Percentiles rank a stretch among this genome's conserved stretches.
phyloP scores from a whole-genome alignment of 2,329 filamentous ascomycete species.

The Talaromyces sp. region DNA sequence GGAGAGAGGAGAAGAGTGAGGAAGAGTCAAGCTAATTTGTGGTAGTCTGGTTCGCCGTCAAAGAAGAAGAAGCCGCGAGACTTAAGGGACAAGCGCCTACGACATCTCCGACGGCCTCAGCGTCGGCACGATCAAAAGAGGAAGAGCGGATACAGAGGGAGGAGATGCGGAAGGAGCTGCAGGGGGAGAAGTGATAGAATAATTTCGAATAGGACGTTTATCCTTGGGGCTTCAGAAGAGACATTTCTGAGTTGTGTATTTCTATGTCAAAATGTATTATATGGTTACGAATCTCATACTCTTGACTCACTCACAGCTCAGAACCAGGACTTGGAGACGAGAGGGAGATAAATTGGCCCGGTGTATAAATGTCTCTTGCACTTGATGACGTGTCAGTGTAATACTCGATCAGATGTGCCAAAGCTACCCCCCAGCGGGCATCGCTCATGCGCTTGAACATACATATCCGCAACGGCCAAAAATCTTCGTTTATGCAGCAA shows the following conservation, averaged over 20 bases:
- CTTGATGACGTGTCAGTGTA: not conserved
- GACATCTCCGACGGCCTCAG: slow-evolving; percentile 7
- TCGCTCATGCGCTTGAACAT: not conserved
- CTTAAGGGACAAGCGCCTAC: slow-evolving; percentile 26
- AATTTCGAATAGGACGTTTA: not conserved
- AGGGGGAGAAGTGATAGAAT: slow-evolving; percentile 30
- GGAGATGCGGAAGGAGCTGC: slow-evolving; percentile 39
- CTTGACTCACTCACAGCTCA: not conserved
- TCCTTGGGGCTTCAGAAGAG: not conserved
- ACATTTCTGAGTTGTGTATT: not conserved
- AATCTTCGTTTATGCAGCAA: too few relatives aligned
- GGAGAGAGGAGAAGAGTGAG: too few relatives aligned
- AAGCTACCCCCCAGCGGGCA: not conserved
- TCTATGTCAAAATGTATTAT: slow-evolving; percentile 1
- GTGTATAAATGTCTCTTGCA: not conserved
- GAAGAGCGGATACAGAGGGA: slow-evolving; percentile 34
- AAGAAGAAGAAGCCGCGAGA: slow-evolving; percentile 35
- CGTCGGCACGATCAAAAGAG: slow-evolving; percentile 28
- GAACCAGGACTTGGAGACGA: not conserved
- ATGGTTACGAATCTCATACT: slow-evolving; percentile 6
- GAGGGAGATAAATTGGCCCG: not conserved
- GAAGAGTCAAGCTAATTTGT: not conserved
- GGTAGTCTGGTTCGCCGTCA: slow-evolving; percentile 40
- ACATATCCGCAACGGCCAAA: too few relatives aligned
- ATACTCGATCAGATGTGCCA: not conserved